Evolutionary conservation across 257 asterid genomes (phyloP).

Genomic region (Solanum pennellii): DNA sequence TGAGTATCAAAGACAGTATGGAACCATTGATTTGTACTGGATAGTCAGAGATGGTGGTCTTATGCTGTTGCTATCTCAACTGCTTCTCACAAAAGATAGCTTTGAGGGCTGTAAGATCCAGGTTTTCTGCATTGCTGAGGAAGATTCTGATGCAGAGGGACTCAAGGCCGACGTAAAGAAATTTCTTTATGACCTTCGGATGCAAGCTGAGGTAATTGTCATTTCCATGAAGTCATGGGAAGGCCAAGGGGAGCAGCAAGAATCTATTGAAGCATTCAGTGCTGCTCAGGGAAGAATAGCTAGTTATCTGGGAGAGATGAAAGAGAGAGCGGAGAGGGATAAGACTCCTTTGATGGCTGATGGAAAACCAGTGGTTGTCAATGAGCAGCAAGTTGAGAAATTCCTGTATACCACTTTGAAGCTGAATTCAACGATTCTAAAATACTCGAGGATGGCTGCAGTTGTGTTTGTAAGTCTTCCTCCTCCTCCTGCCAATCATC

Average conservation of each 20-base stretch:
- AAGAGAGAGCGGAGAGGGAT: slow-evolving; percentile 45
- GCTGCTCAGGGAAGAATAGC: slow-evolving; percentile 61
- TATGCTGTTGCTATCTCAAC: slow-evolving; percentile 95
- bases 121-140: slow-evolving; percentile 96
- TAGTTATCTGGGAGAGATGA: slow-evolving; percentile 43
- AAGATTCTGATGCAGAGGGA: slow-evolving; percentile 90
- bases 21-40: slow-evolving; percentile 95
- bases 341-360: slow-evolving; percentile 57
- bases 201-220: slow-evolving; percentile 98
- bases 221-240: slow-evolving; percentile 97
- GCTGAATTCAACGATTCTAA: slow-evolving; percentile 72
- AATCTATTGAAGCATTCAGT: slow-evolving; percentile 67
- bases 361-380: slow-evolving; percentile 62
- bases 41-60: slow-evolving; percentile 98
- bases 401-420: slow-evolving; percentile 70
- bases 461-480: slow-evolving; percentile 95
- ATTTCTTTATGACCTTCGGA: slow-evolving; percentile 89
- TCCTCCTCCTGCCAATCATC: slow-evolving; percentile 89
- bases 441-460: slow-evolving; percentile 93
- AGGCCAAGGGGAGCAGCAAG: slow-evolving; percentile 46
- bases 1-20: slow-evolving; percentile 89
- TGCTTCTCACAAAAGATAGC: slow-evolving; percentile 83
- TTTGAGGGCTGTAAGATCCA: slow-evolving; percentile 97
- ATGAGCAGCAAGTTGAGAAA: slow-evolving; percentile 85
- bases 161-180: slow-evolving; percentile 84